Base-by-base conservation (phyloP, 129 eudicot genomes). In the Flaveria bidentis region DNA sequence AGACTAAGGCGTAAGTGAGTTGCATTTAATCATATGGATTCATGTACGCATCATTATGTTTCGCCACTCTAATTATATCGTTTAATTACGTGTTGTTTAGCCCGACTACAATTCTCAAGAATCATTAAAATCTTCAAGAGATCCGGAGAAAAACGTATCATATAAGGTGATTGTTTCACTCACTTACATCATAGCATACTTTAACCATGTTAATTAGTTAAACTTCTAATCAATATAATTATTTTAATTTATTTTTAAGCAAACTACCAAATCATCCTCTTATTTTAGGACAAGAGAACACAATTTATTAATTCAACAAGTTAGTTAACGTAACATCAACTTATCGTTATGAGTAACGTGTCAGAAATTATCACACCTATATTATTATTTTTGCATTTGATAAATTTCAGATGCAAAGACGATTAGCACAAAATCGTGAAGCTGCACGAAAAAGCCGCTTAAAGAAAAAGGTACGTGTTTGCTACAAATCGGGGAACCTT, bases 341-440 rank as follows among this genome's bases (percentile, higher is more conserved):
- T 33, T 33, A 42, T 42, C 46, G 10, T 42, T 42, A 10, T 33
- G 9, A 44, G 36, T 33, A 44, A 44, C 10, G 6, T 44, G 11
- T 44, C 13, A 44, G 49, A 44, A 44, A 44, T 44, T 44, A 1
- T 8, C 49, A 44, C 11, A 44, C 49, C 49, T 44, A 2, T 44
- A 9, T 44, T 44, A 44, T 25, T 3, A 12, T 53, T 50, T 2
- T 15, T 10, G 10, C 22, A 20, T 20, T 20, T 20, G 22, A 20
- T 0, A 20, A 20, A 20, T 20, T 20, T 20, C 22, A 92, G 98
- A 77, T 82, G 42, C 84, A 86, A 87, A 55, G 96, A 75, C 94
- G 98, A 30, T 75, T 90, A 71, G 94, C 94, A 26, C 96, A 92
- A 82, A 92, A 92, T 65, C 96, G 98, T 60, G 98, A 88, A 90